Conservation (phyloP, 2,329 filamentous ascomycete genomes). For the Exophiala calicioides region DNA sequence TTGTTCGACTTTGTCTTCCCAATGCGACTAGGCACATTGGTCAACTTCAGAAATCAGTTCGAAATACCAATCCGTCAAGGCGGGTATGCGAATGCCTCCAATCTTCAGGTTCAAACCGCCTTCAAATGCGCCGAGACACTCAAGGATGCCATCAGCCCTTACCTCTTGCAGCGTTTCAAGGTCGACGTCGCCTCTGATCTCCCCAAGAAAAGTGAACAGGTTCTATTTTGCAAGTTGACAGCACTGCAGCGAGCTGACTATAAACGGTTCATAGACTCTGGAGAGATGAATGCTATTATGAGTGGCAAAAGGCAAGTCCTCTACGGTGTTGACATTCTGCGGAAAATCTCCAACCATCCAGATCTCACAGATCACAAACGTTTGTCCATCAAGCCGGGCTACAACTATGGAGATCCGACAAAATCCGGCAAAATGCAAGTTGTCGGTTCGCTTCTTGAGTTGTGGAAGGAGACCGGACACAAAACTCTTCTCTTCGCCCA, state of each 20-base stretch:
- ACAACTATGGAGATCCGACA: slow-evolving; percentile 73
- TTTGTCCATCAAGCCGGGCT: slow-evolving; percentile 60
- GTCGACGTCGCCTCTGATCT: slow-evolving; percentile 90
- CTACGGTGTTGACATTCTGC: slow-evolving; percentile 85
- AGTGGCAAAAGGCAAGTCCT: slow-evolving; percentile 74
- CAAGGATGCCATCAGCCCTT: slow-evolving; percentile 91
- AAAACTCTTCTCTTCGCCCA: slow-evolving; percentile 94
- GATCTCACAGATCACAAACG: slow-evolving; percentile 74
- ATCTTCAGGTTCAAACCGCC: slow-evolving; percentile 90
- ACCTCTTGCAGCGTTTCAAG: slow-evolving; percentile 88
- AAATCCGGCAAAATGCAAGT: slow-evolving; percentile 97
- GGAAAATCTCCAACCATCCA: slow-evolving; percentile 97
- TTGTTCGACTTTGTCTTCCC: slow-evolving; percentile 97
- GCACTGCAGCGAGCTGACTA: slow-evolving; percentile 77
- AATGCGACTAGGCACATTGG: slow-evolving; percentile 87
- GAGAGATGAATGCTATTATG: slow-evolving; percentile 82
- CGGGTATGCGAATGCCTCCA: slow-evolving; percentile 92
- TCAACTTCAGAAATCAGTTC: slow-evolving; percentile 87
- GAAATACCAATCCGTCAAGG: slow-evolving; percentile 92
- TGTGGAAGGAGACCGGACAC: slow-evolving; percentile 91
- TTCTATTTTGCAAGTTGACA: slow-evolving; percentile 92
- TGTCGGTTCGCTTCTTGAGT: slow-evolving; percentile 78
- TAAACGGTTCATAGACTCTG: slow-evolving; percentile 74
- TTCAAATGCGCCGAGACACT: slow-evolving; percentile 91
- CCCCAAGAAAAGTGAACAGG: slow-evolving; percentile 93